Conservation (phyloP, 2,329 filamentous ascomycete species). For the Clarireedia homoeocarpa region DNA sequence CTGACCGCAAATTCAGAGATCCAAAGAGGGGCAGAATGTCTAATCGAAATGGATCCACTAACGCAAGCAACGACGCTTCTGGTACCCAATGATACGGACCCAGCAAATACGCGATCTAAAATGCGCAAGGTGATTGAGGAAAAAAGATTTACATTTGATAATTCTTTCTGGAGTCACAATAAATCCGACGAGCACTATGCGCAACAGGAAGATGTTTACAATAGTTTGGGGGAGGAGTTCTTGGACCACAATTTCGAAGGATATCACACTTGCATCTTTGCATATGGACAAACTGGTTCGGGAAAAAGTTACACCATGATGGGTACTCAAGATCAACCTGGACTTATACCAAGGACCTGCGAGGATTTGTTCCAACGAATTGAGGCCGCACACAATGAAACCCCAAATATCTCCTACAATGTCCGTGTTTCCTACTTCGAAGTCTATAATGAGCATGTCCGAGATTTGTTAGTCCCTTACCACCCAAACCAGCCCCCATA, state of each 20-base stretch:
- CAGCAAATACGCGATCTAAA: conserved; percentile 49
- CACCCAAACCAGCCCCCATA: conserved; percentile 64
- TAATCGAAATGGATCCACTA: conserved; percentile 84
- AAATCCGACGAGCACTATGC: conserved; percentile 76
- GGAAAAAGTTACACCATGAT: conserved; percentile 99
- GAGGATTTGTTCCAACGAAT: conserved; percentile 94
- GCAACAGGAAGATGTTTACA: conserved; percentile 87
- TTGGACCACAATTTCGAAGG: conserved; percentile 99
- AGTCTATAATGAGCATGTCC: conserved; percentile 98
- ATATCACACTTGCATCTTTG: conserved; percentile 98
- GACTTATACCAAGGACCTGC: conserved; percentile 90
- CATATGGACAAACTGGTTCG: conserved; percentile 94
- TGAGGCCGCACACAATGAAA: conserved; percentile 62
- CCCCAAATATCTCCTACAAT: conserved; percentile 89
- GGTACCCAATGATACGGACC: conserved; percentile 52
- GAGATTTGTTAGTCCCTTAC: conserved; percentile 78
- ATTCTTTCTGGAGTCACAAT: conserved; percentile 95
- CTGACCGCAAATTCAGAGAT: conserved; percentile 51
- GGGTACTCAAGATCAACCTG: conserved; percentile 77
- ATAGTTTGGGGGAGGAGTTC: conserved; percentile 89
- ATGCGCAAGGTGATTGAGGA: conserved; percentile 73
- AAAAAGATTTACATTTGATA: conserved; percentile 92
- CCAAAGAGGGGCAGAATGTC: conserved; percentile 71
- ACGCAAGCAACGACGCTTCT: conserved; percentile 79
- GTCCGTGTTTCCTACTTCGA: conserved; percentile 98